Conservation (phyloP, 495 filamentous ascomycete species). For the Neurospora sp. region DNA sequence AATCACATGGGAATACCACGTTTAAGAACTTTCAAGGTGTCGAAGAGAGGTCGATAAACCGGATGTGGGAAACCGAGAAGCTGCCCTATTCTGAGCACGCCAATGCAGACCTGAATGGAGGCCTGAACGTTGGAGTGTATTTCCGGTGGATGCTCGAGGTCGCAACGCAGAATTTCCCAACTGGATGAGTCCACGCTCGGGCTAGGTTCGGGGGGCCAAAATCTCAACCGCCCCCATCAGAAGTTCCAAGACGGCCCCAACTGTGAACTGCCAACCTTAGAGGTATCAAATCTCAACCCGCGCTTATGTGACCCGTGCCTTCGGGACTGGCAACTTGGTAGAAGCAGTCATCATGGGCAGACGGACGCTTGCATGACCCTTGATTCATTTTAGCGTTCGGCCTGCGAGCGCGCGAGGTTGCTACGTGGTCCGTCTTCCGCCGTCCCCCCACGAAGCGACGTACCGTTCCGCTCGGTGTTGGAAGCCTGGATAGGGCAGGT, state of each 20-base stretch:
- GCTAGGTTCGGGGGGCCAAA: too few relatives aligned
- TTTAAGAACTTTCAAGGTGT: neutral
- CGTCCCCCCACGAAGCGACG: too few relatives aligned
- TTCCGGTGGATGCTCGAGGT: neutral
- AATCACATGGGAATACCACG: neutral
- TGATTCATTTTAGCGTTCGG: neutral
- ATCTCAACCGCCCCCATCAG: too few relatives aligned
- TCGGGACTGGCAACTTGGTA: neutral
- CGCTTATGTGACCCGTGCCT: neutral
- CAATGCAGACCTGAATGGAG: too few relatives aligned
- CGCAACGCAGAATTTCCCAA: neutral
- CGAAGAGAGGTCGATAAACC: neutral
- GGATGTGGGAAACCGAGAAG: too few relatives aligned
- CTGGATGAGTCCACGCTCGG: neutral
- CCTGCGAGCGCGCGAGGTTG: neutral
- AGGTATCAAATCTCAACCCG: neutral
- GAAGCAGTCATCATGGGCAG: too few relatives aligned
- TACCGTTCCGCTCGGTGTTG: too few relatives aligned
- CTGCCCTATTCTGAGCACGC: too few relatives aligned
- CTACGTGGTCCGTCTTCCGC: too few relatives aligned
- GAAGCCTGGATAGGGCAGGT: too few relatives aligned
- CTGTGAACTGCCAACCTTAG: neutral
- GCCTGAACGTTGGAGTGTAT: neutral
- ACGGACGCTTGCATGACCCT: neutral
- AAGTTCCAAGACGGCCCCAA: neutral